phyloP scores from a whole-genome alignment of 2,329 filamentous ascomycete species.

The Beauveria asiatica region DNA sequence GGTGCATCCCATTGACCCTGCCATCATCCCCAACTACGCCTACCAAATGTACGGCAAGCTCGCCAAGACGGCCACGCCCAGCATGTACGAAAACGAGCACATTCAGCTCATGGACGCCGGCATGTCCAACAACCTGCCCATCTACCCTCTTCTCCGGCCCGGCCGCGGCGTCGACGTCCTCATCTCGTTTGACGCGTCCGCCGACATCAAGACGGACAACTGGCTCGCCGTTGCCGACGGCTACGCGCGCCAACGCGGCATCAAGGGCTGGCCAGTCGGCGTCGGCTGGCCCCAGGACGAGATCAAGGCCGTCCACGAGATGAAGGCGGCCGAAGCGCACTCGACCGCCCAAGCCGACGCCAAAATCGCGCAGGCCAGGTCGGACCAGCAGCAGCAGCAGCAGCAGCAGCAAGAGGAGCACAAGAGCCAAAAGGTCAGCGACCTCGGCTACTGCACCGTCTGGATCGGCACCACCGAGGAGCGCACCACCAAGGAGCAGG shows the following conservation, averaged over 20 bases:
- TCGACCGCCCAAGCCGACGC: conserved; percentile 51
- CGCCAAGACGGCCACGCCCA: conserved; percentile 68
- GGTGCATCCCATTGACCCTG: conserved; percentile 90
- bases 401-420: conserved; percentile 12
- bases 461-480: conserved; percentile 87
- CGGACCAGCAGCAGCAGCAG: conserved; percentile 28
- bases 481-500: conserved; percentile 47
- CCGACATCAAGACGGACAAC: conserved; percentile 88
- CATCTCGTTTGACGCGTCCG: conserved; percentile 88
- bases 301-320: conserved; percentile 38
- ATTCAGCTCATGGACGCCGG: conserved; percentile 90
- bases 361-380: conserved; percentile 54
- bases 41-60: conserved; percentile 71
- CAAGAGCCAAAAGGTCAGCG: conserved; percentile 35
- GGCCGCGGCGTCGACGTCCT: conserved; percentile 84
- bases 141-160: conserved; percentile 85
- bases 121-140: conserved; percentile 96
- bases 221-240: conserved; percentile 94
- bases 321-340: conserved; percentile 57
- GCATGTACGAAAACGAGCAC: conserved; percentile 61
- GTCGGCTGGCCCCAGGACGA: conserved; percentile 77
- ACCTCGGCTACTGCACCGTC: conserved; percentile 84
- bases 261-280: conserved; percentile 91
- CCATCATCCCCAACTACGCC: conserved; percentile 81
- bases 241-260: conserved; percentile 79